These are phyloP conservation scores for Sphagnum tenellum DNA, from an alignment of 225 moss, liverwort and hornwort genomes.

Conservation along the genomic window DNA sequence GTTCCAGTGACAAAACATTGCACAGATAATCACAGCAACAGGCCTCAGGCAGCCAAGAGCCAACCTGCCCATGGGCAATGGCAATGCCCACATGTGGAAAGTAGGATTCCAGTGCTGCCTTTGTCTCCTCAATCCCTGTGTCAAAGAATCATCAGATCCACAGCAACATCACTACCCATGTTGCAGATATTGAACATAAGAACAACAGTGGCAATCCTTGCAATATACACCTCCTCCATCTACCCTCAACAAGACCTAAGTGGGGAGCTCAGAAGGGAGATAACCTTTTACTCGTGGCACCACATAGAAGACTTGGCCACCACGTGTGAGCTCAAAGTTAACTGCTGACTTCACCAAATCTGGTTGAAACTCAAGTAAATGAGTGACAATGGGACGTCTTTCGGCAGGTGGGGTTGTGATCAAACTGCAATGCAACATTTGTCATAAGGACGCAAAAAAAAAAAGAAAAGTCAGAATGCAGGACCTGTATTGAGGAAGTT, in stretches of 20 bases:
- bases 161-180: too few relatives aligned
- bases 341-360: conserved; percentile 53
- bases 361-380: conserved; percentile 60
- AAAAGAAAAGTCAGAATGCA: neutral
- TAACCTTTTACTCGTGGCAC: conserved; percentile 75
- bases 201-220: neutral
- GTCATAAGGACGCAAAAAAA: neutral
- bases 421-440: conserved; percentile 25
- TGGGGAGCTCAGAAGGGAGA: neutral
- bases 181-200: too few relatives aligned
- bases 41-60: neutral
- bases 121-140: conserved; percentile 39
- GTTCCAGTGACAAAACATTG: too few relatives aligned
- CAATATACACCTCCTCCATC: neutral
- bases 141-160: neutral
- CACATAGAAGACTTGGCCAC: conserved; percentile 90
- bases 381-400: conserved; percentile 81
- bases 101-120: conserved; percentile 51
- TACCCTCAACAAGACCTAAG: neutral
- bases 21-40: too few relatives aligned
- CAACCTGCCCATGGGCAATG: conserved; percentile 69
- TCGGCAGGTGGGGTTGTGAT: conserved; percentile 82
- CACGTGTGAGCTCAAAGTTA: conserved; percentile 69
- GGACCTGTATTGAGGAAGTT: neutral
- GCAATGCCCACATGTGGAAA: conserved; percentile 72